Evolutionary conservation across 805 yeast genomes (phyloP).

Genomic region (Danielozyma ontarioensis): DNA sequence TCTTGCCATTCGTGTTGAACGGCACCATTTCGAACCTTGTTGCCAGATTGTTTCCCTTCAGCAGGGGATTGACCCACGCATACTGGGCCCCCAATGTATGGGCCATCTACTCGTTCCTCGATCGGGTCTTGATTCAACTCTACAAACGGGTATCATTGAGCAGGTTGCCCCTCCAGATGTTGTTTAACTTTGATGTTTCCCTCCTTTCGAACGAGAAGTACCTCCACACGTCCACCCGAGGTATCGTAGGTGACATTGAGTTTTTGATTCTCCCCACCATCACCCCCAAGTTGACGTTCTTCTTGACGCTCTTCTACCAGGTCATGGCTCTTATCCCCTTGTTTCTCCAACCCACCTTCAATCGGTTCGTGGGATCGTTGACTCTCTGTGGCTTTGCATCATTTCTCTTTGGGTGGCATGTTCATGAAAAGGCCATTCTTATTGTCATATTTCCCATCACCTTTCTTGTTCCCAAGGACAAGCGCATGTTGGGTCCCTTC

Average conservation of each 20-base stretch:
- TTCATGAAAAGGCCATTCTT: slow-evolving; percentile 96
- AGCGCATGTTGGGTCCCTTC: slow-evolving; percentile 66
- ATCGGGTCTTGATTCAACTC: slow-evolving; percentile 56
- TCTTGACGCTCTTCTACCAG: slow-evolving; percentile 82
- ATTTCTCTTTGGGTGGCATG: slow-evolving; percentile 97
- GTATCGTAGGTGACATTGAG: slow-evolving; percentile 86
- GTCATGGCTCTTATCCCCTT: slow-evolving; percentile 70
- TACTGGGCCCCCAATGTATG: slow-evolving; percentile 99
- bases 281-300: slow-evolving; percentile 70
- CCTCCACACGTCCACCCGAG: slow-evolving; percentile 55
- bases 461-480: slow-evolving; percentile 66
- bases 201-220: slow-evolving; percentile 28
- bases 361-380: slow-evolving; percentile 76
- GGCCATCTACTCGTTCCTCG: slow-evolving; percentile 87
- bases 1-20: slow-evolving; percentile 69
- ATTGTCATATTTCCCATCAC: slow-evolving; percentile 83
- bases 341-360: slow-evolving; percentile 62
- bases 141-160: slow-evolving; percentile 31
- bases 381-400: slow-evolving; percentile 89
- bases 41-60: slow-evolving; percentile 80
- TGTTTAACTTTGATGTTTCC: slow-evolving; percentile 43
- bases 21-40: slow-evolving; percentile 61
- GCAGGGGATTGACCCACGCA: slow-evolving; percentile 93
- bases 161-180: slow-evolving; percentile 20
- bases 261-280: slow-evolving; percentile 79